Evolutionary conservation across 305 asterid species (phyloP), one percentile per base, ranked within the genome.

Genomic region (Fraxinus xanthoxyloides): DNA sequence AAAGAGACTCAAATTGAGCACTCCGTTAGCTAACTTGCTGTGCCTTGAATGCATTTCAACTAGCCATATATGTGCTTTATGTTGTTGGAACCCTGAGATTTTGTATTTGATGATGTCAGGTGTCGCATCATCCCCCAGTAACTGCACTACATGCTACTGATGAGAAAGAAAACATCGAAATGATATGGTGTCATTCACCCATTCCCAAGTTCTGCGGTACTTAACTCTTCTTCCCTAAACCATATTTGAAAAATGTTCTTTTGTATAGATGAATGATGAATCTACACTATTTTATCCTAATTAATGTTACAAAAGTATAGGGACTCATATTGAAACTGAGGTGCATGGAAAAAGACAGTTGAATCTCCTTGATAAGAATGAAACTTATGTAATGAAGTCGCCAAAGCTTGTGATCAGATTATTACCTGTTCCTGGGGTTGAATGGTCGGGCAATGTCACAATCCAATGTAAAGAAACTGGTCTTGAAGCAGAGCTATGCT

Each of bases 71-170:
- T 0, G 72, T 24, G 13, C 31, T 40, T 28, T 17, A 38, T 56
- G 36, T 8, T 26, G 12, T 3, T 56, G 8, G 19, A 56, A 19
- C 10, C 3, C 54, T 43, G 32, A 30, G 3, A 46, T 30, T 69
- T 28, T 69, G 23, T 69, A 69, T 3, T 69, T 30, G 38, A 13
- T 30, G 75, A 13, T 28, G 23, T 30, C 38, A 92, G 98, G 98
- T 95, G 70, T 94, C 97, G 0, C 98, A 95, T 89, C 97, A 95
- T 82, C 99, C 97, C 74, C 97, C 99, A 0, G 97, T 92, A 70
- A 80, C 91, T 5, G 98, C 96, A 4, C 93, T 95, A 63, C 97
- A 93, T 26, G 99, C 98, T 23, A 94, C 97, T 0, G 94, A 94
- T 80, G 97, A 92, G 75, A 88, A 86, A 15, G 80, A 86, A 9